These are phyloP conservation scores for Litsea cubeba DNA, from an alignment of 164 flowering plant genomes.

Conservation along the genomic window DNA sequence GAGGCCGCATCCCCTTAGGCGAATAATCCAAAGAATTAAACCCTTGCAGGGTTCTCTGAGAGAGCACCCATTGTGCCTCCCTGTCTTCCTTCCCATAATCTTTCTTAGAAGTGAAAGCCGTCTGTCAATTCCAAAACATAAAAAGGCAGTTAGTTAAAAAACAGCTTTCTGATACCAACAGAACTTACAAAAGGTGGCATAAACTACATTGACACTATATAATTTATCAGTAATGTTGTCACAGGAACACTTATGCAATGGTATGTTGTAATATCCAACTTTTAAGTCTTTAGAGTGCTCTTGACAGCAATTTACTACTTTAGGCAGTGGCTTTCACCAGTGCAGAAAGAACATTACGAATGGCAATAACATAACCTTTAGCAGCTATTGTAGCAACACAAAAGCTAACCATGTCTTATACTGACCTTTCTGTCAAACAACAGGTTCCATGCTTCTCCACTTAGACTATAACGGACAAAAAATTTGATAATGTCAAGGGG, in stretches of 20 bases:
- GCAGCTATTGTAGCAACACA: neutral
- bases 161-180: neutral
- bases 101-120: constrained; percentile 74
- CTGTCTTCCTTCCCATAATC: constrained; percentile 79
- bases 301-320: neutral
- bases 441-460: constrained; percentile 83
- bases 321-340: neutral
- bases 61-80: constrained; percentile 66
- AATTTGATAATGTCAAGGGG: constrained; percentile 80
- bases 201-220: neutral
- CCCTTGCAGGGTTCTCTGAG: constrained; percentile 72
- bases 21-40: constrained; percentile 43
- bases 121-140: constrained; percentile 30
- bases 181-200: neutral
- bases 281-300: neutral
- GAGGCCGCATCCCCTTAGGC: constrained; percentile 37
- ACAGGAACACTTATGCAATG: neutral
- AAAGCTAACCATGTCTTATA: neutral
- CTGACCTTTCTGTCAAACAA: constrained; percentile 78
- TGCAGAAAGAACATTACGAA: neutral
- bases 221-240: neutral
- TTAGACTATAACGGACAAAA: constrained; percentile 59
- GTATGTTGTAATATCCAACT: neutral
- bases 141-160: neutral
- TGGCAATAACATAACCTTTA: neutral